These are phyloP conservation scores for Globisporangium cylindrosporum DNA, from an alignment of 352 stramenopile species.

Conservation along the genomic window DNA sequence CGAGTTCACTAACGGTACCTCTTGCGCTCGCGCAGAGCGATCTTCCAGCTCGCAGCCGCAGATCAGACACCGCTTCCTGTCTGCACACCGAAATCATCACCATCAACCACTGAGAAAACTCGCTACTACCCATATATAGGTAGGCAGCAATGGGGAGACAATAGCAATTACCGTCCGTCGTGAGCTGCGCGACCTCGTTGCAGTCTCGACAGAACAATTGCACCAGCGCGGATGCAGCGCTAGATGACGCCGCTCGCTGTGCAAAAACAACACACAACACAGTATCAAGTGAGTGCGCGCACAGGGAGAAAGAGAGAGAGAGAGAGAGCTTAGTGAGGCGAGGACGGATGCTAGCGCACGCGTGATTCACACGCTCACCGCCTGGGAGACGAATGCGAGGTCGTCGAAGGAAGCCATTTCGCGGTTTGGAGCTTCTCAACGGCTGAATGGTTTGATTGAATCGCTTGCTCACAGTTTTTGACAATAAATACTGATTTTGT, in stretches of 20 bases:
- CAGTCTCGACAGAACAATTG: conserved; percentile 65
- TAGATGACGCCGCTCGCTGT: background rate
- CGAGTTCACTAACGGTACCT: conserved; percentile 2
- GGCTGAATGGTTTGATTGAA: no score
- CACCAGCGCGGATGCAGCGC: background rate
- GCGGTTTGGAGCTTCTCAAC: background rate
- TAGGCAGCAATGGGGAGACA: background rate
- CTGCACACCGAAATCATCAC: conserved; percentile 17
- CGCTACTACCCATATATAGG: background rate
- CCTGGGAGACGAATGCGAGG: conserved; percentile 48
- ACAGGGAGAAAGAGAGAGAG: background rate
- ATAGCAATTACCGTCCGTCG: conserved; percentile 38
- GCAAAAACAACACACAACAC: background rate
- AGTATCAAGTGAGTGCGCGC: background rate
- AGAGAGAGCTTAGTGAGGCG: background rate
- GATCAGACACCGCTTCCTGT: conserved; percentile 60
- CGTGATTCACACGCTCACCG: background rate
- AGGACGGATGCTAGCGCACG: background rate
- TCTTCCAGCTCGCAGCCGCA: conserved; percentile 59
- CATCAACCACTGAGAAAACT: background rate
- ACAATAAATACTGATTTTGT: no score
- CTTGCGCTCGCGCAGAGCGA: conserved; percentile 4
- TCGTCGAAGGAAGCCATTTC: conserved; percentile 73
- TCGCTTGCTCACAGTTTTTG: no score
- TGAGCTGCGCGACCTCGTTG: conserved; percentile 47